Base-by-base conservation (phyloP, 2,329 filamentous ascomycete genomes). In the Lachnellula arida region DNA sequence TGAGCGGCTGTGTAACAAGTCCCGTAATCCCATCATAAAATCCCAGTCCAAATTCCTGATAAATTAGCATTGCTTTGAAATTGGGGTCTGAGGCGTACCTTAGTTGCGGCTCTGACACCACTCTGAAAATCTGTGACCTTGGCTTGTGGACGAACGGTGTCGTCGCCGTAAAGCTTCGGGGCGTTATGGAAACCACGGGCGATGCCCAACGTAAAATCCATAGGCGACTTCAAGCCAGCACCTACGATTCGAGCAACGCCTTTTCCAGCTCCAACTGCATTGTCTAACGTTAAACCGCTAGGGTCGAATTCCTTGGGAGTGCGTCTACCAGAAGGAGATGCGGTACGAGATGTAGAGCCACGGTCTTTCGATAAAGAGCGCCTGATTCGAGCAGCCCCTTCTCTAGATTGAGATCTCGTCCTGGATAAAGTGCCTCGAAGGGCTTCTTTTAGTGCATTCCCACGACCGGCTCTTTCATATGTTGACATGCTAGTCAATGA, bases 121-220 rank as follows among this genome's bases (percentile, higher is more conserved):
- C 86, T 89, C 51, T 83, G 79, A 49, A 96, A 75, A 51, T 86
- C 87, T 0, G 88, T 91, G 4, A 96, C 88, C 63, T 89, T 90
- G 56, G 91, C 87, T 1, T 81, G 76, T n/a, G 87, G 86, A 8
- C 89, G 81, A 0, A 96, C 85, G 1, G 86, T 92, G 1, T 89
- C 84, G 65, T 96, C 91, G 43, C 91, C 88, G 68, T 96, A 96
- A 1, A 96, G 75, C 63, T 83, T 86, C 0, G 92, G 91, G 5
- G 89, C 87, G 65, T 96, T 96, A 68, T 93, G 87, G 69, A 96
- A 95, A 0, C 92, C 92, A 70, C 88, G 88, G 0, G 91, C 88
- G 39, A 96, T 73, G 0, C 88, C 88, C 43, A 96, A 74, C 42
- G 89, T 89, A 60, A 96, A 87, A 69, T 96, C 90, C 79, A 94